Percentiles rank a stretch among this genome's conserved stretches.
Evolutionary conservation across 2,329 filamentous ascomycete genomes (phyloP).

Genomic region (Aureobasidium sp.): DNA sequence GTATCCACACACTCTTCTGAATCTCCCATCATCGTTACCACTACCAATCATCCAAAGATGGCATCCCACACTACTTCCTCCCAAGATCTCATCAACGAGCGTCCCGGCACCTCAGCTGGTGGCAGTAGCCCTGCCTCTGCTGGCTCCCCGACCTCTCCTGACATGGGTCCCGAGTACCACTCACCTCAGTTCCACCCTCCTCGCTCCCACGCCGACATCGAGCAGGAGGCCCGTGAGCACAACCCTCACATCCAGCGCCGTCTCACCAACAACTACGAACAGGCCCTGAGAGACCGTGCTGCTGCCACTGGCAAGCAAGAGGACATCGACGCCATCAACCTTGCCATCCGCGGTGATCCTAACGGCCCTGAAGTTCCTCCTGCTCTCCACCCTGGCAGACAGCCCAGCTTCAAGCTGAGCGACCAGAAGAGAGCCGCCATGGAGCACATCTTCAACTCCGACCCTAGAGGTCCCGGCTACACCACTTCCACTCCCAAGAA

Average conservation of each 20-base stretch:
- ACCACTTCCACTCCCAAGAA: not conserved
- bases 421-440: slow-evolving; percentile 24
- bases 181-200: slow-evolving; percentile 5
- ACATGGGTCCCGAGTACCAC: slow-evolving; percentile 2
- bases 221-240: slow-evolving; percentile 2
- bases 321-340: not conserved
- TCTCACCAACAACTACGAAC: slow-evolving; percentile 22
- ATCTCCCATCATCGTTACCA: slow-evolving; percentile 1
- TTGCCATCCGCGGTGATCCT: slow-evolving; percentile 10
- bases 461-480: slow-evolving; percentile 7
- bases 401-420: slow-evolving; percentile 22
- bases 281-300: slow-evolving; percentile 16
- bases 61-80: not conserved
- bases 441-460: slow-evolving; percentile 18
- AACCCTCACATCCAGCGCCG: slow-evolving; percentile 14
- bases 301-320: slow-evolving; percentile 1
- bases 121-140: slow-evolving; percentile 10
- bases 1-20: not conserved
- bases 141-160: slow-evolving; percentile 3
- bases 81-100: slow-evolving; percentile 14
- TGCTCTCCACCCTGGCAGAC: slow-evolving; percentile 10
- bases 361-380: slow-evolving; percentile 13
- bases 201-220: slow-evolving; percentile 1
- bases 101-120: slow-evolving; percentile 16
- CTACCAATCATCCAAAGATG: slow-evolving; percentile 5